Base-by-base conservation (phyloP, 306 rosid species). In the Dalbergia cultrata region DNA sequence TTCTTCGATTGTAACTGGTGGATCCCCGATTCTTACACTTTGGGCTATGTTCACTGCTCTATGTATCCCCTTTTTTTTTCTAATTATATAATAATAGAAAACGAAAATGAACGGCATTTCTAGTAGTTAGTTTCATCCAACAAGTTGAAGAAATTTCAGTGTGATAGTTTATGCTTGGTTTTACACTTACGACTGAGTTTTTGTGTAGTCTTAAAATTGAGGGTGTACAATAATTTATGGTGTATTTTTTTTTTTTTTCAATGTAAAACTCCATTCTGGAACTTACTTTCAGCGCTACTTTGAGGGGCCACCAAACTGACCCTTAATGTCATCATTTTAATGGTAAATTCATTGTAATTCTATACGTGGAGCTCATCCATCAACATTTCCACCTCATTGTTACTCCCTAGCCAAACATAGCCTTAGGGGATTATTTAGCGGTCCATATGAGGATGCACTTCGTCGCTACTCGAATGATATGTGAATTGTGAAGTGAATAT, bases 121-220 rank as follows among this genome's bases (percentile, higher is more conserved):
- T 33, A 34, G 45, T 81, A 0, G 65, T 0, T 69, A n/a, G 11
- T 49, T 61, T 18, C n/a, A 16, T 31, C 0, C 13, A 17, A 44
- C 50, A 44, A 9, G 50, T 35, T 73, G 31, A 12, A 9, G 3
- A 18, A 12, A 31, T 37, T 64, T 52, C 7, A 52, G 18, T 13
- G 17, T 77, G 9, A 39, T 16, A 19, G 39, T 75, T 47, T 59
- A 8, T 61, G 72, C 57, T 75, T 4, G 77, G 13, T 35, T 75
- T 75, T 69, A 37, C 68, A 13, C 76, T 81, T 74, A 67, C 17
- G 37, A 68, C 69, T 54, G 18, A 11, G 58, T 61, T 70, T 79
- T 47, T 54, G 18, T 4, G 1, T 10, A 61, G 19, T 4, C 49
- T 75, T 31, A 11, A 44, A 35, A 34, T 60, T 79, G 14, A 57